Base-by-base conservation (phyloP, 306 rosid genomes). In the Trifolium subterraneum region DNA sequence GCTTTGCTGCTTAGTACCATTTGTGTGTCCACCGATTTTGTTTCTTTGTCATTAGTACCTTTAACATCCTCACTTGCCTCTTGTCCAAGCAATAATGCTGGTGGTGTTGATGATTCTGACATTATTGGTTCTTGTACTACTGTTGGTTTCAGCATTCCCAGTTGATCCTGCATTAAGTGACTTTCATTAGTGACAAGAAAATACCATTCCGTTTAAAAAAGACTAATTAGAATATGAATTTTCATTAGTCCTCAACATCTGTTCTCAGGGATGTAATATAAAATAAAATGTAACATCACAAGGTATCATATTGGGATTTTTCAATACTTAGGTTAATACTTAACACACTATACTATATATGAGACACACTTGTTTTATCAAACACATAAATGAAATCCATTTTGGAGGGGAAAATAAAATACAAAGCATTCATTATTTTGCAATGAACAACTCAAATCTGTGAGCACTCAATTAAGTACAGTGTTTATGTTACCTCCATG, bases 401-500 rank as follows among this genome's bases (percentile, higher is more conserved):
- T 10, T 20, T 54, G 10, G 0, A 25, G 14, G 62, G 27, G 2
- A 19, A 36, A 20, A 19, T 61, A 19, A 36, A 20, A 19, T 61
- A 29, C 33, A 29, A 29, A 29, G 33, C 33, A 29, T 1, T 29
- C 33, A 56, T 2, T 60, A 27, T 5, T 20, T 35, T 81, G 39
- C 70, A 64, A 71, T 36, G 35, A 50, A 72, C n/a, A 59, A 31
- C 42, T 55, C 63, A 1, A 64, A 45, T n/a, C 55, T 31, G 35
- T 33, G 27, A 62, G 59, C 68, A 18, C 23, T 1, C 4, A 62
- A 54, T 42, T 16, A 11, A 31, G 48, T 48, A 39, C 18, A 50
- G 27, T 23, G 36, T 68, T 63, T 36, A 61, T 42, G 58, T 48
- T 90, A 94, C 98, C 98, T 87, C 91, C 75, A 88, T 62, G 50